Conservation (phyloP, 768 basidiomycete species). For the Suillus discolor region DNA sequence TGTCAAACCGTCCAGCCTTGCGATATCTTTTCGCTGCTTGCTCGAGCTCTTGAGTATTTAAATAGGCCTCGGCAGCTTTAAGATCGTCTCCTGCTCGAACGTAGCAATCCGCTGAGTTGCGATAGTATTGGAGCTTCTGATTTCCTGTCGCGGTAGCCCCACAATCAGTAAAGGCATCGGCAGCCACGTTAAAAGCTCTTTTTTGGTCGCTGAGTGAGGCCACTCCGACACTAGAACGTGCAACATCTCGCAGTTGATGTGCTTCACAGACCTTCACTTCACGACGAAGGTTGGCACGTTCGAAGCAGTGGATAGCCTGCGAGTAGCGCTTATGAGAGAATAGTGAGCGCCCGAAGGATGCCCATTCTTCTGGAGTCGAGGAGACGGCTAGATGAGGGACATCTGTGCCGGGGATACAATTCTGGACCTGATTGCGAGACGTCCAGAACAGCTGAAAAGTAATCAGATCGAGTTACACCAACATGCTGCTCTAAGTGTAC, state of each 20-base stretch:
- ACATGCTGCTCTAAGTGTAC: conserved; percentile 35
- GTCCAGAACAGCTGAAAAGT: conserved; percentile 54
- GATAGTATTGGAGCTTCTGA: conserved; percentile 39
- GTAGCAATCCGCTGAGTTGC: conserved; percentile 50
- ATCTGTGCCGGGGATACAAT: conserved; percentile 51
- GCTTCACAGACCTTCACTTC: conserved; percentile 52
- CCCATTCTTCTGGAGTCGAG: conserved; percentile 54
- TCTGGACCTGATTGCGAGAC: conserved; percentile 45
- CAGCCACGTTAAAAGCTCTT: conserved; percentile 47
- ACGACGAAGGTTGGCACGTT: conserved; percentile 44
- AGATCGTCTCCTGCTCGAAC: conserved; percentile 39
- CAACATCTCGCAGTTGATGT: conserved; percentile 55
- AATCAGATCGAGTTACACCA: conserved; percentile 3
- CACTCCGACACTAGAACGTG: conserved; percentile 36
- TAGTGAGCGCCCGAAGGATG: conserved; percentile 40
- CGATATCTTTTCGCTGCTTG: conserved; percentile 49
- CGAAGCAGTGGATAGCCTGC: conserved; percentile 58
- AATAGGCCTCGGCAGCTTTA: conserved; percentile 48
- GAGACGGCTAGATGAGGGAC: conserved; percentile 56
- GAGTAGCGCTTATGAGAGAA: conserved; percentile 40
- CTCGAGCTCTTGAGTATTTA: conserved; percentile 43
- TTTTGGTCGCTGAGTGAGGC: conserved; percentile 24
- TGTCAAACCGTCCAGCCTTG: conserved; percentile 52
- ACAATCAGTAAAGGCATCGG: conserved; percentile 49
- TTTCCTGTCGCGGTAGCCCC: conserved; percentile 34